phyloP scores from a whole-genome alignment of 208 protist species.

The Trichomonas vaginalis region DNA sequence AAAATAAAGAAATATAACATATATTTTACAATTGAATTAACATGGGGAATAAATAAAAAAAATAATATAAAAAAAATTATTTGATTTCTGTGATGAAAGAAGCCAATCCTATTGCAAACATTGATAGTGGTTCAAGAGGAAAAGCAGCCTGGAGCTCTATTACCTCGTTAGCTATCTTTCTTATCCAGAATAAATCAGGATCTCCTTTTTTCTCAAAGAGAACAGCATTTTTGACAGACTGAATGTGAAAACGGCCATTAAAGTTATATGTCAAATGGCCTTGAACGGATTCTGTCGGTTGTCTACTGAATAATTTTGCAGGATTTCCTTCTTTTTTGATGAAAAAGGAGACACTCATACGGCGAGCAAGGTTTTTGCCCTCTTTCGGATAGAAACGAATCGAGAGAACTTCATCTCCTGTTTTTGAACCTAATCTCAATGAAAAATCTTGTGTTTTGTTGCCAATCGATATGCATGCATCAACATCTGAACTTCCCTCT shows the following conservation, averaged over 20 bases:
- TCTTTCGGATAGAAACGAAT: neutral
- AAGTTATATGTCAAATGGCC: neutral
- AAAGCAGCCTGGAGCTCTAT: neutral
- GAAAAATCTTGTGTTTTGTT: neutral
- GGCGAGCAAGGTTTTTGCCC: neutral
- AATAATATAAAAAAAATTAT: neutral
- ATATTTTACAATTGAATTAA: no score
- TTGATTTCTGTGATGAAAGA: neutral
- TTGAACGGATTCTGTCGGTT: neutral
- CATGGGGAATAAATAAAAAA: no score
- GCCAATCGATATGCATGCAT: neutral
- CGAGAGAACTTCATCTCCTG: neutral
- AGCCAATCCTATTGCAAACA: neutral
- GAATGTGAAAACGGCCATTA: neutral
- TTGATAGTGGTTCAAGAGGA: neutral
- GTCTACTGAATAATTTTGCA: neutral
- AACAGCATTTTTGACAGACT: neutral
- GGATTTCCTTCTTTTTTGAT: neutral
- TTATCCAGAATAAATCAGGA: neutral
- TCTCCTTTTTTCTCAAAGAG: neutral
- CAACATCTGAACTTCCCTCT: neutral
- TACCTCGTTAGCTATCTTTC: neutral
- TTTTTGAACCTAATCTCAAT: neutral
- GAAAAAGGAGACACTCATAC: neutral
- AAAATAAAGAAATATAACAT: no score